A percentile compares a stretch with the other conserved stretches of the same genome.
phyloP scores from a whole-genome alignment of 345 rosid genomes.

The Sonneratia caseolaris region DNA sequence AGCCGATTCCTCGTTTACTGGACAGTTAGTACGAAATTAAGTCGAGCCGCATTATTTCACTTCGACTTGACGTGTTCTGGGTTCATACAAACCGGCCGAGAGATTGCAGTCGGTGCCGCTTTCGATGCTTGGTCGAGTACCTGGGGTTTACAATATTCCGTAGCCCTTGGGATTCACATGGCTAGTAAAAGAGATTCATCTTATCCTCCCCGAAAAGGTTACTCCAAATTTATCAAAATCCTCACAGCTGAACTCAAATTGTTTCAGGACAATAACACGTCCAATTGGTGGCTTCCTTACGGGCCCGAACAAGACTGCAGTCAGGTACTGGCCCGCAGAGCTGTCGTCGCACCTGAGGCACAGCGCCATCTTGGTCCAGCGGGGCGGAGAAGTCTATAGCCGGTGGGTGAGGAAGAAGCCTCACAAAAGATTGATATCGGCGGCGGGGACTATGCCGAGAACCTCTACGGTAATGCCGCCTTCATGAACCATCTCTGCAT shows the following conservation, averaged over 20 bases:
- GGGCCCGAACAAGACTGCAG: background rate
- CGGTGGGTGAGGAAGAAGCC: conserved; percentile 27
- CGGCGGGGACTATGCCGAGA: conserved; percentile 25
- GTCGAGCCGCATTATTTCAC: background rate
- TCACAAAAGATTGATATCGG: conserved; percentile 49
- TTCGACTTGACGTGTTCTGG: conserved; percentile 34
- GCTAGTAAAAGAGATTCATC: conserved; percentile 11
- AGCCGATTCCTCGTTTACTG: conserved; percentile 10
- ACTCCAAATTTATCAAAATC: no score
- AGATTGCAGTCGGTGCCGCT: conserved; percentile 22
- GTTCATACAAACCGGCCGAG: conserved; percentile 32
- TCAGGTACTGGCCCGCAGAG: conserved; percentile 39
- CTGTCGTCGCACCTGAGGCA: conserved; percentile 18
- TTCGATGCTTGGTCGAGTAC: conserved; percentile 8
- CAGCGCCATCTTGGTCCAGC: conserved; percentile 33
- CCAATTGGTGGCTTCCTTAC: conserved; percentile 43
- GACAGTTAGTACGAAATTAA: conserved; percentile 11
- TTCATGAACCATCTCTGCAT: conserved; percentile 30
- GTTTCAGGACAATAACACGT: conserved; percentile 26
- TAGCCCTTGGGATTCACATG: conserved; percentile 13
- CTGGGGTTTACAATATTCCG: conserved; percentile 12
- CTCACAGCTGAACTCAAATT: background rate
- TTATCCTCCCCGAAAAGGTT: background rate
- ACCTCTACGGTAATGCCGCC: conserved; percentile 9
- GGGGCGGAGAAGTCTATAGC: conserved; percentile 59